Evolutionary conservation across 768 basidiomycete genomes (phyloP), one percentile per base, ranked within the genome.

Genomic region (Boletus sensibilis): DNA sequence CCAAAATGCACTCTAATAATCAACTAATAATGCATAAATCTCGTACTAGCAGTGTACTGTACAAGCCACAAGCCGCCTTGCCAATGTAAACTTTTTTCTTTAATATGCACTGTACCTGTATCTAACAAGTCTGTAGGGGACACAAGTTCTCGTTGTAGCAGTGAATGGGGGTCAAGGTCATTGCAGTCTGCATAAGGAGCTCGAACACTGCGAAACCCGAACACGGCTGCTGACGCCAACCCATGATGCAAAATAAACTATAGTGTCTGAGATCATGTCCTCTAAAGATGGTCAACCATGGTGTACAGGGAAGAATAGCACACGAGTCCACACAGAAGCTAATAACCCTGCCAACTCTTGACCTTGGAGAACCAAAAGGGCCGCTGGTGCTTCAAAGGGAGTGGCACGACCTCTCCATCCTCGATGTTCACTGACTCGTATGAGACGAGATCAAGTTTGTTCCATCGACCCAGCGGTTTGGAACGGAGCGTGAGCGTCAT

Each of bases 361-460:
- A 94, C 91, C 72, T 90, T 94, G 40, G 92, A 94, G 73, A 97
- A 97, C 86, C 90, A 94, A 70, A 92, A 96, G n/a, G 92, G 84
- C 52, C 90, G 79, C 68, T 94, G 92, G 61, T 94, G 85, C 66
- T 90, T 92, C 62, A 94, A 73, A 11, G 83, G 76, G 29, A 96
- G 75, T 18, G 87, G 84, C 11, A 80, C 68, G 13, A 80, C 75
- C 67, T 94, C 92, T 3, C 90, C 92, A 18, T 81, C 88, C 56
- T 82, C 83, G n/a, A 90, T 63, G 54, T 88, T 82, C 5, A 95
- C 82, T 0, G 88, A 88, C 51, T 87, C 81, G 69, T 96, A 96
- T 12, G 79, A 77, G 43, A 76, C 66, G 21, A 95, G 79, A 51
- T 91, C 85, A 57, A 96, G 78, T 65, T 84, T 88, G 71, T 92